Conservation (phyloP, 257 asterid genomes). For the Solanum sitiens region DNA sequence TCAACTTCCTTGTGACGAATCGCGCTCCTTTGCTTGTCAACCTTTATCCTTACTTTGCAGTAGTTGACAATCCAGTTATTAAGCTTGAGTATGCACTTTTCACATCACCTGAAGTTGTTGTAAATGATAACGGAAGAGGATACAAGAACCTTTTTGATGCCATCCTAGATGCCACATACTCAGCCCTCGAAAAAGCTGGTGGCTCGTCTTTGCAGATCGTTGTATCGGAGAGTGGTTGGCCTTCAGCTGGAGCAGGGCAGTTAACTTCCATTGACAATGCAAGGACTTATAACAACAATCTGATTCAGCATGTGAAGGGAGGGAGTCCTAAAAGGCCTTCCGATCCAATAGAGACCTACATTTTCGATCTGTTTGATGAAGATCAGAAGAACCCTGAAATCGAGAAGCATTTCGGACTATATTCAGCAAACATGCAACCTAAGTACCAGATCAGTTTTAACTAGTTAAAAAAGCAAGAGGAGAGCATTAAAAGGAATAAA, state of each 20-base stretch:
- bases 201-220: conserved; percentile 16
- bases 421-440: conserved; percentile 2
- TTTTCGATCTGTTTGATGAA: conserved; percentile 22
- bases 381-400: conserved; percentile 13
- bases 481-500: neutral
- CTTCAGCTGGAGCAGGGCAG: conserved; percentile 18
- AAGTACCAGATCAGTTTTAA: conserved; percentile 17
- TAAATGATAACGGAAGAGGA: conserved; percentile 8
- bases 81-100: conserved; percentile 22
- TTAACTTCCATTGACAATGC: conserved; percentile 12
- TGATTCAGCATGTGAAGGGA: conserved; percentile 7
- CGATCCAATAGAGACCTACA: conserved; percentile 13
- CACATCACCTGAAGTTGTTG: conserved; percentile 1
- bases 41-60: conserved; percentile 16
- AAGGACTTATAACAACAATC: conserved; percentile 10
- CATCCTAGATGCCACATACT: conserved; percentile 21
- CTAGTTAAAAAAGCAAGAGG: neutral
- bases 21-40: conserved; percentile 15
- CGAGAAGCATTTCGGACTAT: conserved; percentile 24
- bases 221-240: conserved; percentile 41
- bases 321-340: conserved; percentile 24
- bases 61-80: neutral
- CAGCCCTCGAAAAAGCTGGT: conserved; percentile 19
- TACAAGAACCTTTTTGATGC: conserved; percentile 23
- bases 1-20: conserved; percentile 6